A percentile compares a stretch with the other conserved stretches of the same genome.
Conservation (phyloP, 257 asterid species). For the Solanum paucissectum region DNA sequence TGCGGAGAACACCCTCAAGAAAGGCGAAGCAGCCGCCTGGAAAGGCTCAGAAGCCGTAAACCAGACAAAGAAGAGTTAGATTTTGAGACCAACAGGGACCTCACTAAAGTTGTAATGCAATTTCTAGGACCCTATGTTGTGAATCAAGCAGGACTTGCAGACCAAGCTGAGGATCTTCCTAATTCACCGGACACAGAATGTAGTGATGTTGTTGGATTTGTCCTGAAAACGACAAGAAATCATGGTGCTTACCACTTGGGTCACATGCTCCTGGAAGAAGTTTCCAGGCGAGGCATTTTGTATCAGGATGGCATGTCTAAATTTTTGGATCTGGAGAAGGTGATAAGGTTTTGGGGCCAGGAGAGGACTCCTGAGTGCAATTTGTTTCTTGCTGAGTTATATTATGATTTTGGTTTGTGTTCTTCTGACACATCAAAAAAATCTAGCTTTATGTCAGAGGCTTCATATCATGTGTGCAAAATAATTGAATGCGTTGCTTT, state of each 20-base stretch:
- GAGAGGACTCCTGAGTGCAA: slow-evolving; percentile 76
- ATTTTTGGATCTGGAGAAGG: slow-evolving; percentile 80
- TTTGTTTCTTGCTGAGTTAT: slow-evolving; percentile 86
- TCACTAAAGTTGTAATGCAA: slow-evolving; percentile 60
- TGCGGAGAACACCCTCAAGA: slow-evolving; percentile 91
- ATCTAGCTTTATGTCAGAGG: slow-evolving; percentile 57
- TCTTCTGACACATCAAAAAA: slow-evolving; percentile 34
- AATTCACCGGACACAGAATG: slow-evolving; percentile 44
- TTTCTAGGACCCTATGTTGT: slow-evolving; percentile 56
- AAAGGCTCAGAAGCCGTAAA: slow-evolving; percentile 88
- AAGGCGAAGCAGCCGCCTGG: slow-evolving; percentile 94
- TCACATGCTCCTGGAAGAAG: slow-evolving; percentile 78
- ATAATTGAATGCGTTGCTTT: slow-evolving; percentile 70
- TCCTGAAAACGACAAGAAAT: slow-evolving; percentile 42
- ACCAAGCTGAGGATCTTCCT: slow-evolving; percentile 24
- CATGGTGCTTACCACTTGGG: slow-evolving; percentile 75
- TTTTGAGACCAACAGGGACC: slow-evolving; percentile 58
- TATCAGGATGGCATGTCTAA: slow-evolving; percentile 46
- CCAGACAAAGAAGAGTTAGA: slow-evolving; percentile 82
- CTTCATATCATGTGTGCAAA: slow-evolving; percentile 82
- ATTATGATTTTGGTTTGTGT: slow-evolving; percentile 67
- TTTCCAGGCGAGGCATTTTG: slow-evolving; percentile 40
- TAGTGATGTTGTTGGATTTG: slow-evolving; percentile 50
- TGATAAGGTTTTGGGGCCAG: slow-evolving; percentile 71
- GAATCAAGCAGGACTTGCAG: slow-evolving; percentile 27